Conservation (phyloP, 2,329 filamentous ascomycete genomes). For the Pezicula radicicola region DNA sequence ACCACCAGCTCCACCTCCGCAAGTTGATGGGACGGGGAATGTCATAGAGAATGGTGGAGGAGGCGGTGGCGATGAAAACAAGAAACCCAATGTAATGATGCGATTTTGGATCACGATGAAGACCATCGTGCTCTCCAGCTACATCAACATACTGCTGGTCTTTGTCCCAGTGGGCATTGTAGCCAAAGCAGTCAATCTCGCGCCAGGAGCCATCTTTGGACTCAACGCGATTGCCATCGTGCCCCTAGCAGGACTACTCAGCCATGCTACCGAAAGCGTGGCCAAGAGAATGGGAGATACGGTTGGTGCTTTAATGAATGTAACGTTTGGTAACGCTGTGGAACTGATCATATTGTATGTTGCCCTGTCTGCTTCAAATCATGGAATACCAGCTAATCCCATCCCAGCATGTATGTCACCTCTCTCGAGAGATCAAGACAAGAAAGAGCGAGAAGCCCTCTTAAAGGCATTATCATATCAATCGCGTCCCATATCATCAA, state of each 20-base stretch:
- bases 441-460: conserved; percentile 41
- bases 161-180: conserved; percentile 78
- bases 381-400: conserved; percentile 18
- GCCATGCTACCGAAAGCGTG: conserved; percentile 73
- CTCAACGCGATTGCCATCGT: conserved; percentile 76
- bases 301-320: conserved; percentile 69
- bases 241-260: conserved; percentile 68
- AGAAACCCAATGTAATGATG: conserved; percentile 21
- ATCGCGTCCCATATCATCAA: conserved; percentile 42
- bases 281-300: conserved; percentile 71
- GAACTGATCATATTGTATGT: conserved; percentile 73
- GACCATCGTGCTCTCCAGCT: conserved; percentile 67
- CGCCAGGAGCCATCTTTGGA: conserved; percentile 64
- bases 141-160: conserved; percentile 73
- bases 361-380: not conserved
- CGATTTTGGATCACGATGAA: conserved; percentile 37
- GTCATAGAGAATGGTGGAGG: conserved; percentile 40
- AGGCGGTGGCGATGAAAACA: conserved; percentile 19
- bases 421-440: conserved; percentile 38
- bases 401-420: conserved; percentile 50
- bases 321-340: conserved; percentile 77
- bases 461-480: conserved; percentile 40
- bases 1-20: conserved; percentile 42
- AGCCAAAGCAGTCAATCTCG: conserved; percentile 50
- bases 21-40: conserved; percentile 55